Conservation (phyloP, 2,329 filamentous ascomycete genomes). For the Ascocoryne sarcoides region DNA sequence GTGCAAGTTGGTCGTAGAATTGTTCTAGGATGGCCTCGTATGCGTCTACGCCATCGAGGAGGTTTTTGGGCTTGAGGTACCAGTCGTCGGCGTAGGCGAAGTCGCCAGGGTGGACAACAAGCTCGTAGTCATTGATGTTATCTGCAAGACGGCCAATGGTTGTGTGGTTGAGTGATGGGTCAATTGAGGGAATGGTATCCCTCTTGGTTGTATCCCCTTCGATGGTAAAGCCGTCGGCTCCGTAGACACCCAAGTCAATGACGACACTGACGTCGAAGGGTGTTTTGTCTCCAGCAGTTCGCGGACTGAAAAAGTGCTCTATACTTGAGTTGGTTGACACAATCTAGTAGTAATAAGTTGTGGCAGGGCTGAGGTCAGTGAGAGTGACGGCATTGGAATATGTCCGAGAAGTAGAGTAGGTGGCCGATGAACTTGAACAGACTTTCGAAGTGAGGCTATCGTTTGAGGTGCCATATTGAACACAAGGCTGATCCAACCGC, state of each 20-base stretch:
- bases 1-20: constrained; percentile 47
- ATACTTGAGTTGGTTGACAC: constrained; percentile 45
- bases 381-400: constrained; percentile 42
- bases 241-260: constrained; percentile 48
- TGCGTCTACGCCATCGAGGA: constrained; percentile 40
- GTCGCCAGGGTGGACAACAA: constrained; percentile 42
- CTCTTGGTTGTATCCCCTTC: constrained; percentile 36
- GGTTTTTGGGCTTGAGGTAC: constrained; percentile 37
- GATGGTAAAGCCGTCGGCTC: constrained; percentile 43
- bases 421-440: constrained; percentile 39
- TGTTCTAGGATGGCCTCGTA: constrained; percentile 48
- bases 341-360: constrained; percentile 53
- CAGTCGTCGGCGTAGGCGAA: constrained; percentile 52
- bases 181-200: constrained; percentile 39
- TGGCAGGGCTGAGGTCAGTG: constrained; percentile 38
- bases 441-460: constrained; percentile 30
- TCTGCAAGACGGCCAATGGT: constrained; percentile 46
- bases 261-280: constrained; percentile 44
- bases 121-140: constrained; percentile 46
- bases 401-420: constrained; percentile 46
- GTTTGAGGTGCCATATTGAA: constrained; percentile 41
- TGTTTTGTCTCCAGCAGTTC: constrained; percentile 43
- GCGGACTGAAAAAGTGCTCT: constrained; percentile 45
- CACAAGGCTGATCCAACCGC: constrained; percentile 37
- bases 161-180: constrained; percentile 46